Evolutionary conservation across 192 early-diverging fungal species (phyloP), one percentile per base, ranked within the genome.

Genomic region (Podila clonocystis): DNA sequence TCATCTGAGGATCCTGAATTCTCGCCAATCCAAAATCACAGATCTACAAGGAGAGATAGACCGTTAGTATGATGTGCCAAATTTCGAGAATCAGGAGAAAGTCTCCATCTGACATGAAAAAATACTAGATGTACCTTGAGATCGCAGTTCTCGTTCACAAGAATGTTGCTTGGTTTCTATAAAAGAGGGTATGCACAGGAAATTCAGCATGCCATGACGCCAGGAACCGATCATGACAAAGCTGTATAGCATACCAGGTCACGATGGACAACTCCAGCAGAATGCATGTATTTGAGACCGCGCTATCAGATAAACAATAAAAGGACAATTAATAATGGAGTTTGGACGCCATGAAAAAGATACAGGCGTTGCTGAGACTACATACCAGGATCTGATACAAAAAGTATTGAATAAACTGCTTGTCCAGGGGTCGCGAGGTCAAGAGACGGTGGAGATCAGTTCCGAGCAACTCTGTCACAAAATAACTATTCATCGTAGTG

Each of bases 121-220:
- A 31, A 19, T 65, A n/a, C 19, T 31, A 2, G n/a, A 29, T 6
- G 29, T 74, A 85, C 85, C 85, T 96, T 99, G 48, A 99, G 88
- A 80, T 99, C 97, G 75, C 97, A 97, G 86, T 99, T 97, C 73
- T 97, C 96, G 77, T 98, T 98, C 73, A 99, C 92, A 24, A 99
- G 89, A 83, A 99, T 95, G 73, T 99, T 99, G 82, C 93, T 93
- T 15, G 97, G 97, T 73, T 80, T 80, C 77, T 80, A 69, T 31
- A 33, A 24, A 59, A 50, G n/a, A 49, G 38, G 26, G 30, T n/a
- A 19, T 29, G 28, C 33, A 28, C 5, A 66, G 31, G 26, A 38
- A 67, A 45, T 11, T 45, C 17, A 65, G 63, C 24, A 9, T 50
- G 28, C 20, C 20, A 55, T 24, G 24, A 19, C 22, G 19, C 5